Conservation (phyloP, 2,329 filamentous ascomycete species). For the Diaporthe sp. region DNA sequence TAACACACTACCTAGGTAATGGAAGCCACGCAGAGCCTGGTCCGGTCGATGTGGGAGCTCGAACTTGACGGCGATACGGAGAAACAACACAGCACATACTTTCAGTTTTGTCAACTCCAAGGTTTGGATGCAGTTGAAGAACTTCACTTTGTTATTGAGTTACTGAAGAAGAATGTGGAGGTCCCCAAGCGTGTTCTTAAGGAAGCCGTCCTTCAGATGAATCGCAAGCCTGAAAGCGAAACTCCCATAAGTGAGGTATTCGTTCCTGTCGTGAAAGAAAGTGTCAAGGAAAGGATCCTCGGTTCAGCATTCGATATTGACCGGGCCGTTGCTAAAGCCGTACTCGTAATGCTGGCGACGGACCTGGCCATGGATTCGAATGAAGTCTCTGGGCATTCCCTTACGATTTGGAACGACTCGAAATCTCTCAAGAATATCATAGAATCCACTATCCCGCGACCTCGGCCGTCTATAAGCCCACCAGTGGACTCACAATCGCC, state of each 20-base stretch:
- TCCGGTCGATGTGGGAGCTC: neutral
- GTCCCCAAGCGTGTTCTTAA: neutral
- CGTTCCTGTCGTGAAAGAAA: neutral
- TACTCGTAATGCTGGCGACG: neutral
- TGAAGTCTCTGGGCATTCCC: constrained; percentile 4
- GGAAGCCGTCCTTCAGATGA: neutral
- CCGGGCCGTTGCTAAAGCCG: neutral
- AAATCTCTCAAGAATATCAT: neutral
- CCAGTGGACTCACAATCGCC: neutral
- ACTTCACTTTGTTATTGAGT: neutral
- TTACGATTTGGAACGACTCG: neutral
- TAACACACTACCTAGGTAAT: neutral
- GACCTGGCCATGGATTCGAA: constrained; percentile 6
- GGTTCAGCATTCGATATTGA: neutral
- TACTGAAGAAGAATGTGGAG: neutral
- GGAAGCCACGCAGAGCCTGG: neutral
- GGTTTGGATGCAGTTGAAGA: neutral
- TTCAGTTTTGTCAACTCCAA: neutral
- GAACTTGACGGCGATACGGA: neutral
- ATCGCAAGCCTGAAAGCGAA: no score
- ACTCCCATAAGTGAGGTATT: no score
- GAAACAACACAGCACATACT: neutral
- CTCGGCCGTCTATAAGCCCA: no score
- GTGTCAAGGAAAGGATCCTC: neutral
- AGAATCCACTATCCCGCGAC: constrained; percentile 4